Evolutionary conservation across 2,329 filamentous ascomycete species (phyloP).

Genomic region (Talaromyces sp.): DNA sequence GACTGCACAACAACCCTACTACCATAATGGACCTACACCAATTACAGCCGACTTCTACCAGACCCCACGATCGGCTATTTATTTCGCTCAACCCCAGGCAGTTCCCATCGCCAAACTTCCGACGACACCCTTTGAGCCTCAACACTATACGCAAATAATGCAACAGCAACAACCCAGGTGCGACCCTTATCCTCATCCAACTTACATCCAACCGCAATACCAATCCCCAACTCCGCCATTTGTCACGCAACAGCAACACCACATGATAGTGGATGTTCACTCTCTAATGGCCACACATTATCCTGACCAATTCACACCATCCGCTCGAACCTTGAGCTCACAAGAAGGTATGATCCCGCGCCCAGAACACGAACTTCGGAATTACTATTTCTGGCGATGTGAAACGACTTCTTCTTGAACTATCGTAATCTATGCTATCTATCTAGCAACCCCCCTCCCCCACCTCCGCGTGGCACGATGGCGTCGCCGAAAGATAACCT

Average conservation of each 20-base stretch:
- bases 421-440: too few relatives aligned
- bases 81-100: constrained; percentile 30
- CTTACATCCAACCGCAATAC: constrained; percentile 4
- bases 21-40: constrained; percentile 31
- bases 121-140: constrained; percentile 21
- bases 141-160: constrained; percentile 32
- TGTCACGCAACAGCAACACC: constrained; percentile 13
- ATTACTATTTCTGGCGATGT: too few relatives aligned
- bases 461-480: too few relatives aligned
- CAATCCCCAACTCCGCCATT: constrained; percentile 5
- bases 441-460: too few relatives aligned
- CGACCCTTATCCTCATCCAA: background rate
- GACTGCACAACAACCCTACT: constrained; percentile 35
- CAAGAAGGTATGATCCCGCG: constrained; percentile 40
- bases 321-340: constrained; percentile 6
- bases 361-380: too few relatives aligned
- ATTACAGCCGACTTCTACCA: constrained; percentile 35
- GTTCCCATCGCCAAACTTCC: constrained; percentile 27
- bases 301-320: constrained; percentile 1
- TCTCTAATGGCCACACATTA: background rate
- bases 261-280: background rate
- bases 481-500: too few relatives aligned
- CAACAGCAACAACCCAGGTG: constrained; percentile 24
- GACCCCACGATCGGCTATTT: constrained; percentile 27
- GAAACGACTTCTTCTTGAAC: too few relatives aligned